Evolutionary conservation across 1,284 basidiomycete genomes (phyloP).

Genomic region (Ustilago cynodontis): DNA sequence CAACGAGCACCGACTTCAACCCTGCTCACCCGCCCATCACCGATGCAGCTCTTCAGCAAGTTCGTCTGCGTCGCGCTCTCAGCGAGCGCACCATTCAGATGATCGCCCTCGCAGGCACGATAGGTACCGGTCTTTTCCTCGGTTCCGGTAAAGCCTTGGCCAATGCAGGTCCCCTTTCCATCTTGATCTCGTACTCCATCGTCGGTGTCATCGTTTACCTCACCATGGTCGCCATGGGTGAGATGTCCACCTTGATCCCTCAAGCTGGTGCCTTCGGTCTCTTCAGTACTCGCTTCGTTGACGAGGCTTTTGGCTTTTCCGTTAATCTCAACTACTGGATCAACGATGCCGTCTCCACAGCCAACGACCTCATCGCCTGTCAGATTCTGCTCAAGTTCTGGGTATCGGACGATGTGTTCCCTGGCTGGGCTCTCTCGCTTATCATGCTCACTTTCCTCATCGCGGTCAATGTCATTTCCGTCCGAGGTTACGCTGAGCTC

Average conservation of each 20-base stretch:
- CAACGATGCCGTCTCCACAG: slow-evolving; percentile 58
- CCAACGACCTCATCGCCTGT: slow-evolving; percentile 74
- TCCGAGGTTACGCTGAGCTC: slow-evolving; percentile 78
- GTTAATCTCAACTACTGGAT: slow-evolving; percentile 53
- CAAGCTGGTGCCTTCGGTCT: slow-evolving; percentile 62
- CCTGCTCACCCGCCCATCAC: slow-evolving; percentile 16
- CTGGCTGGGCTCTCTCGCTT: slow-evolving; percentile 40
- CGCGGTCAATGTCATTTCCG: slow-evolving; percentile 72
- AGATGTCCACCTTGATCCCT: slow-evolving; percentile 59
- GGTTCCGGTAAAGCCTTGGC: slow-evolving; percentile 72
- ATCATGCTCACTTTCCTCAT: slow-evolving; percentile 72
- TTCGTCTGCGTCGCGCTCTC: slow-evolving; percentile 56
- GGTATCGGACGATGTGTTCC: slow-evolving; percentile 34
- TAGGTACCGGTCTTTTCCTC: slow-evolving; percentile 73
- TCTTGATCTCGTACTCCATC: slow-evolving; percentile 66
- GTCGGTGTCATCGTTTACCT: slow-evolving; percentile 69
- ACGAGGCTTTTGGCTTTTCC: slow-evolving; percentile 39
- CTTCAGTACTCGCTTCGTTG: slow-evolving; percentile 62
- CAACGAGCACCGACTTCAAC: slow-evolving; percentile 13
- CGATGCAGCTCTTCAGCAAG: slow-evolving; percentile 33
- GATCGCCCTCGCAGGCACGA: slow-evolving; percentile 74
- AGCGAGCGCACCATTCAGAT: slow-evolving; percentile 66
- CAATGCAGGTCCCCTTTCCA: slow-evolving; percentile 72
- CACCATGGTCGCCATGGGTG: slow-evolving; percentile 69
- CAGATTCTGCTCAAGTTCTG: slow-evolving; percentile 49